These are phyloP conservation scores for Fusarium nisikadoi DNA, from an alignment of 2,329 filamentous ascomycete species.

Conservation along the genomic window DNA sequence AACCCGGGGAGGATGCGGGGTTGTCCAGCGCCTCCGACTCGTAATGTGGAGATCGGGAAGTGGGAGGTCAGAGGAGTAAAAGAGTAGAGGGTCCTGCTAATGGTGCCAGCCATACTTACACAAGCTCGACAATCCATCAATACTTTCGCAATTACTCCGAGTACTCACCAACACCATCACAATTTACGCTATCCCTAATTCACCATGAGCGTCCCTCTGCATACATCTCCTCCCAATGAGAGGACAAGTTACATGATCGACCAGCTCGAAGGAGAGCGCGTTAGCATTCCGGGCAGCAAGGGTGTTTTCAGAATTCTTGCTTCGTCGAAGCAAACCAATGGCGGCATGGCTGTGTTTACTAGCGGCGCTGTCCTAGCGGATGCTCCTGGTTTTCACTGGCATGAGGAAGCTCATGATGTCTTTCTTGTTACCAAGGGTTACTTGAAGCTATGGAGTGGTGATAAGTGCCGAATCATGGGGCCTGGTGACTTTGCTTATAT, in stretches of 20 bases:
- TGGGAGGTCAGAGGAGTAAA: background rate
- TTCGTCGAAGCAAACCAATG: constrained; percentile 62
- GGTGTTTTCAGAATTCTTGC: constrained; percentile 62
- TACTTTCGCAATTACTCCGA: background rate
- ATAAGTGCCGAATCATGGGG: constrained; percentile 62
- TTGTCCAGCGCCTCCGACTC: background rate
- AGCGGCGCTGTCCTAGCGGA: constrained; percentile 59
- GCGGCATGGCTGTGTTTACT: constrained; percentile 61
- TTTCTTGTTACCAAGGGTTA: constrained; percentile 66
- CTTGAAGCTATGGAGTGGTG: constrained; percentile 68
- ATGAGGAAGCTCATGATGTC: constrained; percentile 66
- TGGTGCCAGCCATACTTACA: too few species aligned
- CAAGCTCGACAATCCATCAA: background rate
- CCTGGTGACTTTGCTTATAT: constrained; percentile 68
- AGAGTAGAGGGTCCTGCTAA: background rate
- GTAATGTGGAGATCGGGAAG: background rate
- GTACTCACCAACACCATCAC: background rate
- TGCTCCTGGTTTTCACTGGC: constrained; percentile 66
- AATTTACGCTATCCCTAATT: background rate
- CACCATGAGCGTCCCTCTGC: constrained; percentile 48
- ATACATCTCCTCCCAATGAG: constrained; percentile 48
- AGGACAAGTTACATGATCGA: constrained; percentile 57
- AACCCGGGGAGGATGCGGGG: background rate
- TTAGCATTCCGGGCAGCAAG: constrained; percentile 64
- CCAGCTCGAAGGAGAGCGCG: constrained; percentile 61